Base-by-base conservation (phyloP, 169 alveolate genomes). In the Plasmodium yoelii region DNA sequence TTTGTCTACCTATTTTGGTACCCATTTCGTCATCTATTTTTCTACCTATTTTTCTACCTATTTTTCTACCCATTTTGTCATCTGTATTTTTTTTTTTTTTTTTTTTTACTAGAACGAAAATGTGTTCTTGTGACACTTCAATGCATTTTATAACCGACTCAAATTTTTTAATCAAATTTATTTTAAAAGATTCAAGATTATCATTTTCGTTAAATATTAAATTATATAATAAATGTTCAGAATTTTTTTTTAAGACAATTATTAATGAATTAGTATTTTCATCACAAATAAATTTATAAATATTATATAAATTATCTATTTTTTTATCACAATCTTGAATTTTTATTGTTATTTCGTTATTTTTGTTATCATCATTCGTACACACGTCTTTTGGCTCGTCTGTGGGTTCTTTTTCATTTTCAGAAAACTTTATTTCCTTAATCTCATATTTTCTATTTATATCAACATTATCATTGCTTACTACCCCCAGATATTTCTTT, bases 41-140 rank as follows among this genome's bases (percentile, higher is more conserved):
- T n/a, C n/a, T n/a, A n/a, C n/a, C n/a, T n/a, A n/a, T n/a, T n/a
- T n/a, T n/a, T n/a, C n/a, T n/a, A n/a, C n/a, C n/a, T n/a, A n/a
- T n/a, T n/a, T n/a, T n/a, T n/a, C n/a, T n/a, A n/a, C n/a, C n/a
- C n/a, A n/a, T n/a, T n/a, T n/a, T n/a, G n/a, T n/a, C n/a, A n/a
- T n/a, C n/a, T n/a, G n/a, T n/a, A n/a, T n/a, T n/a, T n/a, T n/a
- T 65, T 34, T 34, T 6, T 2, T 34, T 15, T 28, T 10, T 65
- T 46, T 46, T 77, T 69, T 77, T 77, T 34, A 63, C 34, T 19
- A 77, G 44, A 5, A 64, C 68, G 51, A 47, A 77, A 44, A 77
- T 68, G 5, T 64, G 18, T 19, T 68, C 69, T 24, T 64, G 22
- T 46, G 59, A 57, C n/a, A 49, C 9, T 19, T 64, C 15, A 15